A percentile compares a stretch with the other conserved stretches of the same genome.
phyloP scores from a whole-genome alignment of 148 eudicot species.

The Amaranthus cruentus region DNA sequence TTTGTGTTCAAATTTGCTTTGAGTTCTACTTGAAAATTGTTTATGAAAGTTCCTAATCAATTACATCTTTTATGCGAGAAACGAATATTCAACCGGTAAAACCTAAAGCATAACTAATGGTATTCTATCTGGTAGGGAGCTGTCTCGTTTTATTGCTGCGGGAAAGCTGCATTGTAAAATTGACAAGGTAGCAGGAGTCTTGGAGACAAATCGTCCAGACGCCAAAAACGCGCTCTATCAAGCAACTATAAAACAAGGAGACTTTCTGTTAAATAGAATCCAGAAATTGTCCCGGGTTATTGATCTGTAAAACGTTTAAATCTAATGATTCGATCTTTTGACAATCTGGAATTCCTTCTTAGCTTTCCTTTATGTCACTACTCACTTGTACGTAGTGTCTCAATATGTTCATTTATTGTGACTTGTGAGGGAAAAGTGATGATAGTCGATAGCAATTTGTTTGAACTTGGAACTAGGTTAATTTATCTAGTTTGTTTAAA shows the following conservation, averaged over 20 bases:
- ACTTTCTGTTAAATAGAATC: conserved; percentile 82
- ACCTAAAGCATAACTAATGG: background rate
- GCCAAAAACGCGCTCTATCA: conserved; percentile 97
- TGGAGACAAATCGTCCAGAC: conserved; percentile 95
- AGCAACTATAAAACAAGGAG: conserved; percentile 97
- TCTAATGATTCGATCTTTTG: too few relatives aligned
- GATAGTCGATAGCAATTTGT: too few relatives aligned
- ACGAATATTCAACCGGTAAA: background rate
- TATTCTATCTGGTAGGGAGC: conserved; percentile 47
- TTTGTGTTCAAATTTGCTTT: background rate
- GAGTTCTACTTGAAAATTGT: background rate
- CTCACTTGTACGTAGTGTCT: too few relatives aligned
- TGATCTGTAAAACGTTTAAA: conserved; percentile 45
- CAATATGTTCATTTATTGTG: too few relatives aligned
- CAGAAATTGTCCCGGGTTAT: conserved; percentile 98
- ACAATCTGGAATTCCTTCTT: too few relatives aligned
- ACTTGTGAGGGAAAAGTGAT: too few relatives aligned
- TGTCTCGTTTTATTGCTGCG: conserved; percentile 89
- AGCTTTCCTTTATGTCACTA: too few relatives aligned
- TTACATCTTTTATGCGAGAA: background rate
- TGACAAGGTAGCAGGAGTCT: conserved; percentile 92
- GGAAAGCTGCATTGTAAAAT: conserved; percentile 99
- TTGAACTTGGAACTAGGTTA: too few relatives aligned
- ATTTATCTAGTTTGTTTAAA: too few relatives aligned
- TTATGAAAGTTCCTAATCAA: background rate